Evolutionary conservation across 371 early-diverging fungal species (phyloP), one percentile per base, ranked within the genome.

Genomic region (Haplosporangium sp.): DNA sequence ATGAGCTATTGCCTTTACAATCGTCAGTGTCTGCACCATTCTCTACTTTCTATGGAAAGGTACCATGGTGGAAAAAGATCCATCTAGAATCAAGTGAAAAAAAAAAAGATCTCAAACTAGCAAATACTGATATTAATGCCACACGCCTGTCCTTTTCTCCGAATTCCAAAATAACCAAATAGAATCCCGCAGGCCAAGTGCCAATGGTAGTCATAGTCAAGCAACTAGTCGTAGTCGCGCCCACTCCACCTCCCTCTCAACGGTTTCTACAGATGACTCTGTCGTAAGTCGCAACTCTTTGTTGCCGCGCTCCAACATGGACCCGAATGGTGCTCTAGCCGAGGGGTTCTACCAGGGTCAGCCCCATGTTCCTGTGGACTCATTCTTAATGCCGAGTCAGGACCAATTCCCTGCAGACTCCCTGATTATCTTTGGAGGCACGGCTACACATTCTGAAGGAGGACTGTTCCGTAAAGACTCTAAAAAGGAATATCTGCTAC

Each of bases 391-490:
- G 72, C 79, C 79, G 7, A 68, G 51, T 0, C 79, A 77, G 62
- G 79, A 77, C 8, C 79, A 77, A 23, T 77, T 50, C 45, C 79
- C 72, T n/a, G 56, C 64, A 12, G 79, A 77, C 38, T 77, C 79
- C 14, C 36, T 77, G 61, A 72, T 77, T 13, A 67, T 77, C 59
- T 72, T 63, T 60, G 79, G 79, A 18, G 79, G 79, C 41, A 64
- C 79, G 21, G 79, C 79, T 7, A 11, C 58, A 5, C 79, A 77
- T 13, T 77, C 79, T 2, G 79, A 77, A 14, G 73, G 72, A 52
- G 60, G 67, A 3, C 63, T 77, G 36, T 77, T 77, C 62, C 72
- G 72, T 11, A 77, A 72, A 45, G 79, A 77, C n/a, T n/a, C n/a
- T 14, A 43, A 67, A 1, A 77, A 77, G 62, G 79, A 77, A 42